Conservation (phyloP, 768 basidiomycete genomes). For the Holtermanniella nyarrowii region DNA sequence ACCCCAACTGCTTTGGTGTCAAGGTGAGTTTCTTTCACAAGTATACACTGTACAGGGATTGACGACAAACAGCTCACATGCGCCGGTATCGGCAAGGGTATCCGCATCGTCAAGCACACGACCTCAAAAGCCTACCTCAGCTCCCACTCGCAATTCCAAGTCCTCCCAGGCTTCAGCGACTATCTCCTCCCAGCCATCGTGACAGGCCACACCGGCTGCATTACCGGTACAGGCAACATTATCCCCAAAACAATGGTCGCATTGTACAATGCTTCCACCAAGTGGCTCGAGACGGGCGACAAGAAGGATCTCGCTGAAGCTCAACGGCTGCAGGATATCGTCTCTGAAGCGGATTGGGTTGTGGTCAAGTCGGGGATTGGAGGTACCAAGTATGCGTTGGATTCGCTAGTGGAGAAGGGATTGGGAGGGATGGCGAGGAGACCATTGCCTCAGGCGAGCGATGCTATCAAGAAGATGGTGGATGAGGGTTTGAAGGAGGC, state of each 20-base stretch:
- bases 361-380: conserved; percentile 41
- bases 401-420: conserved; percentile 35
- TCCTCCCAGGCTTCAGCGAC: conserved; percentile 68
- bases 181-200: conserved; percentile 54
- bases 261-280: conserved; percentile 37
- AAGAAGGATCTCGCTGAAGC: conserved; percentile 33
- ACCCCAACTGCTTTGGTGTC: conserved; percentile 76
- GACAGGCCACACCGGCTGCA: conserved; percentile 56
- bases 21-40: conserved; percentile 37
- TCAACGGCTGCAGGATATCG: conserved; percentile 37
- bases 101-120: conserved; percentile 56
- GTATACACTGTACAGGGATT: background rate
- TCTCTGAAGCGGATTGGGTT: conserved; percentile 40
- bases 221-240: conserved; percentile 48
- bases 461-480: conserved; percentile 35
- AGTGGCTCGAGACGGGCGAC: conserved; percentile 37
- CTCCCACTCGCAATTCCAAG: conserved; percentile 37
- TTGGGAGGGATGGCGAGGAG: conserved; percentile 35
- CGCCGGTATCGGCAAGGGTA: conserved; percentile 72
- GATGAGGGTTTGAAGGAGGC: conserved; percentile 36
- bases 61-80: conserved; percentile 55
- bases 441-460: conserved; percentile 35
- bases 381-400: conserved; percentile 41
- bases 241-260: conserved; percentile 43
- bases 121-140: conserved; percentile 36